Conservation (phyloP, 2,329 filamentous ascomycete genomes). For the Apiospora aurea region DNA sequence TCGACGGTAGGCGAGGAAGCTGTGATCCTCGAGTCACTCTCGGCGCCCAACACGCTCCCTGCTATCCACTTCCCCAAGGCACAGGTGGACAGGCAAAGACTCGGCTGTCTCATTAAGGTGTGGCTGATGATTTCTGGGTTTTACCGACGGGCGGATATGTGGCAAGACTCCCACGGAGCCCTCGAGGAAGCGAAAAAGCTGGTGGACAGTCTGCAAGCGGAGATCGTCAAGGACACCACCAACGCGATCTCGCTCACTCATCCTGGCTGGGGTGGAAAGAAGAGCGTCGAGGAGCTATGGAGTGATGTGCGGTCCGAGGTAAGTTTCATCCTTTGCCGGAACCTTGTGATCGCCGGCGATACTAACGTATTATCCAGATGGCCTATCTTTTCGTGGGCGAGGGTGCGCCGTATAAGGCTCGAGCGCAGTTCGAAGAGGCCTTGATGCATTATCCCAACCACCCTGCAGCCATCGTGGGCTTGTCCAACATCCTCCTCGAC, state of each 20-base stretch:
- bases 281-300: conserved; percentile 84
- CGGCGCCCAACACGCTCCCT: conserved; percentile 57
- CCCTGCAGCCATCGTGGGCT: conserved; percentile 76
- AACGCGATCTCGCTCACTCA: conserved; percentile 68
- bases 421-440: conserved; percentile 81
- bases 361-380: conserved; percentile 56
- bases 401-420: conserved; percentile 70
- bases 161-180: conserved; percentile 81
- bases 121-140: conserved; percentile 92
- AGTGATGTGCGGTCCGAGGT: conserved; percentile 85
- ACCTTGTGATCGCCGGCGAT: conserved; percentile 24
- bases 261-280: conserved; percentile 79
- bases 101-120: conserved; percentile 71
- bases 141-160: conserved; percentile 82
- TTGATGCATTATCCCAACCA: conserved; percentile 83
- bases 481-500: conserved; percentile 87
- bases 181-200: conserved; percentile 83
- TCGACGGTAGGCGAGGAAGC: conserved; percentile 50
- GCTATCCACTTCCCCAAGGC: conserved; percentile 62
- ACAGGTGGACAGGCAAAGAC: conserved; percentile 57
- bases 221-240: conserved; percentile 67
- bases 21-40: conserved; percentile 49
- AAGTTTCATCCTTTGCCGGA: conserved; percentile 42
- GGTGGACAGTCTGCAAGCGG: conserved; percentile 72
- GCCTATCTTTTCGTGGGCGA: conserved; percentile 72